These are phyloP conservation scores for Pisolithus sp. DNA, from an alignment of 768 basidiomycete species.

Conservation along the genomic window DNA sequence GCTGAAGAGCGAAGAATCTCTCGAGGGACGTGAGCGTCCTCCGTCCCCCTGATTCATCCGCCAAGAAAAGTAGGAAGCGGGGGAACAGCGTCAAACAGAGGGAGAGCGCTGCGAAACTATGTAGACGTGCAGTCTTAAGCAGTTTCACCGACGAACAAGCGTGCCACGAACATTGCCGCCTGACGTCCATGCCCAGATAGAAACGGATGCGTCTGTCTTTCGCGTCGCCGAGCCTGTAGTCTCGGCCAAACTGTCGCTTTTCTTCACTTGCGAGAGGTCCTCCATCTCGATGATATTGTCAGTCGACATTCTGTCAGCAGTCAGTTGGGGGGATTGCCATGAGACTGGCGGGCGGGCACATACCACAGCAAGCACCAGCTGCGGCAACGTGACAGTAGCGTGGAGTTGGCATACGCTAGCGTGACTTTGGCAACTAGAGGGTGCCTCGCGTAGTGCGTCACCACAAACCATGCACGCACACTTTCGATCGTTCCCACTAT, in stretches of 20 bases:
- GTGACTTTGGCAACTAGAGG: too few species aligned
- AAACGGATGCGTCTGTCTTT: slow-evolving; percentile 22
- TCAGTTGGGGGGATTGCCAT: not conserved
- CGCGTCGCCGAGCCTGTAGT: slow-evolving; percentile 6
- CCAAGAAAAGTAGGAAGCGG: slow-evolving; percentile 60
- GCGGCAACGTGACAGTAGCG: not conserved
- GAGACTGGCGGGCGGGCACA: too few species aligned
- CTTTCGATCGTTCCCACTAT: too few species aligned
- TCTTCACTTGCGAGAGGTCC: slow-evolving; percentile 24
- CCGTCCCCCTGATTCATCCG: slow-evolving; percentile 40
- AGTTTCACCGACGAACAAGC: not conserved
- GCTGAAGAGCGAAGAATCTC: slow-evolving; percentile 58
- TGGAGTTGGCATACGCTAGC: too few species aligned
- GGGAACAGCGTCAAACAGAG: slow-evolving; percentile 47
- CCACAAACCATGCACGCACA: too few species aligned
- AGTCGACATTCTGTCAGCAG: slow-evolving; percentile 19
- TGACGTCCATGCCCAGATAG: slow-evolving; percentile 37
- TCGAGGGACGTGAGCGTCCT: slow-evolving; percentile 58
- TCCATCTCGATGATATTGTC: slow-evolving; percentile 32
- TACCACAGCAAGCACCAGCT: too few species aligned
- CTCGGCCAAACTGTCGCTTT: slow-evolving; percentile 8
- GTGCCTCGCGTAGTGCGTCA: too few species aligned
- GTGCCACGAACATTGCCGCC: slow-evolving; percentile 23
- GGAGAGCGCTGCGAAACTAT: slow-evolving; percentile 32
- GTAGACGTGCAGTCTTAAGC: not conserved